phyloP scores from a whole-genome alignment of 345 rosid species.

The Noccaea bulbosa region DNA sequence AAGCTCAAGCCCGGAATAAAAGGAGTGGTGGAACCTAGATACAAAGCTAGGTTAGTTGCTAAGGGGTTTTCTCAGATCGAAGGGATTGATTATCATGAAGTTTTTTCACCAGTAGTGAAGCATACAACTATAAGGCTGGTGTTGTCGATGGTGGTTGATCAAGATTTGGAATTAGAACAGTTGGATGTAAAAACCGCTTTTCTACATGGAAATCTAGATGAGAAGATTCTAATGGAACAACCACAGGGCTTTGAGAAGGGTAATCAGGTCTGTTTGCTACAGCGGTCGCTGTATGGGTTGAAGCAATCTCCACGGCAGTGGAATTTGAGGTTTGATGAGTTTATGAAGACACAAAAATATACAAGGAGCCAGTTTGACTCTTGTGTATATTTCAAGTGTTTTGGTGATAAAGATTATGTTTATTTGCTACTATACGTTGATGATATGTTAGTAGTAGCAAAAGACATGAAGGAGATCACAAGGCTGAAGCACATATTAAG shows the following conservation, averaged over 20 bases:
- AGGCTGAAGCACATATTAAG: too few species aligned
- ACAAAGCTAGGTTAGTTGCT: neutral
- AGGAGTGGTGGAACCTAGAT: neutral
- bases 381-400: too few species aligned
- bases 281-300: too few species aligned
- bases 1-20: neutral
- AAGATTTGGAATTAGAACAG: neutral
- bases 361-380: too few species aligned
- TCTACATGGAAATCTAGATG: neutral
- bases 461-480: too few species aligned
- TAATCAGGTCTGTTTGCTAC: too few species aligned
- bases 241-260: neutral
- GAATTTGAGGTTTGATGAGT: too few species aligned
- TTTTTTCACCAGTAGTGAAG: neutral
- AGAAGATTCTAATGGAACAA: neutral
- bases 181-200: neutral
- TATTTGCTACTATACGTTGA: too few species aligned
- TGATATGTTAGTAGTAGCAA: too few species aligned
- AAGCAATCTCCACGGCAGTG: too few species aligned
- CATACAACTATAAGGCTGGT: neutral
- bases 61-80: neutral
- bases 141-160: neutral
- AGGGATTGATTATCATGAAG: neutral
- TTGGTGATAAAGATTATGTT: too few species aligned
- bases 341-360: too few species aligned